Evolutionary conservation across 352 stramenopile species (phyloP).

Genomic region (Phytophthora vignae): DNA sequence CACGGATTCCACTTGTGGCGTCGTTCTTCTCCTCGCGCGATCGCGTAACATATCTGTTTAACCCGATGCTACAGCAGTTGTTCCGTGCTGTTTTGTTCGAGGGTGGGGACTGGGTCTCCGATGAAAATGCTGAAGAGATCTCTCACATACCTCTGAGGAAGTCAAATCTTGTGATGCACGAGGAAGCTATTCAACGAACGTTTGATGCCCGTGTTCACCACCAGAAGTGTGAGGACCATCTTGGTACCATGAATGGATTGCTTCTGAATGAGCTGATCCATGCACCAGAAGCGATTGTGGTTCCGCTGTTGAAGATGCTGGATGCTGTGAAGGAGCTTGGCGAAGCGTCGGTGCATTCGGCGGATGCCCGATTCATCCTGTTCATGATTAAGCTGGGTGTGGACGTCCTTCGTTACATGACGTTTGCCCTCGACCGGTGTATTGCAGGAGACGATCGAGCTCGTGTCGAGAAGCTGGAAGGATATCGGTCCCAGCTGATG

Average conservation of each 20-base stretch:
- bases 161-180: conserved; percentile 80
- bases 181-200: conserved; percentile 80
- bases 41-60: conserved; percentile 91
- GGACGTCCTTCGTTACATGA: conserved; percentile 83
- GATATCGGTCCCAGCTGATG: conserved; percentile 64
- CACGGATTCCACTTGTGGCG: conserved; percentile 97
- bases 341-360: conserved; percentile 83
- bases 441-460: conserved; percentile 41
- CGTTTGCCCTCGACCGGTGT: conserved; percentile 69
- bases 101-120: conserved; percentile 83
- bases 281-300: conserved; percentile 90
- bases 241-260: conserved; percentile 96
- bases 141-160: conserved; percentile 83
- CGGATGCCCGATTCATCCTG: conserved; percentile 85
- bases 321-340: conserved; percentile 83
- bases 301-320: conserved; percentile 84
- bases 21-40: conserved; percentile 97
- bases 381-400: conserved; percentile 90
- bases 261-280: conserved; percentile 99
- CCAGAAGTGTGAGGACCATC: conserved; percentile 86
- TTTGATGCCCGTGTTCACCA: conserved; percentile 80
- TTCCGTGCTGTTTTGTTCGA: conserved; percentile 92
- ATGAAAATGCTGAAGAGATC: conserved; percentile 70
- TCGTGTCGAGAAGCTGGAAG: conserved; percentile 51
- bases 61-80: conserved; percentile 81